Evolutionary conservation across 2,329 filamentous ascomycete species (phyloP), one percentile per base, ranked within the genome.

Genomic region (Stenocarpella maydis): DNA sequence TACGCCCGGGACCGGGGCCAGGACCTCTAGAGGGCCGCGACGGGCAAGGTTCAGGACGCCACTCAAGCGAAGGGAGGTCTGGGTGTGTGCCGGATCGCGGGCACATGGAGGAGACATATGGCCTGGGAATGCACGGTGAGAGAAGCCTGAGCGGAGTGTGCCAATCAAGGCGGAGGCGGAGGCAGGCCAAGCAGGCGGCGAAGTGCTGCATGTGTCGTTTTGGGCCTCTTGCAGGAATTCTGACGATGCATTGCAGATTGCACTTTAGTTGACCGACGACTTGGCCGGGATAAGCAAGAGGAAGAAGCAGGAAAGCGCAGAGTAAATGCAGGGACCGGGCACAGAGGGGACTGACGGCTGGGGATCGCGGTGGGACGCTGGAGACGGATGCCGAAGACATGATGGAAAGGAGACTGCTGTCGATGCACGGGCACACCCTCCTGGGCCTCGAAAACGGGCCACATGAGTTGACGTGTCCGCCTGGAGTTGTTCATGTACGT

Each of bases 361-460:
- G 63, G 26, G 49, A 63, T 63, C 58, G 39, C 41, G 37, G 52
- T 21, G 34, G 53, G 54, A 61, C 37, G 12, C 66, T 47, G 45
- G 53, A 45, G 31, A 37, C 31, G 14, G 26, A 64, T 26, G 49
- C 28, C 63, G 45, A 45, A 49, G 58, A 49, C 14, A 63, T 49
- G 43, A 49, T 26, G 37, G 47, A 12, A 54, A 39, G 21, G 54
- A 53, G 47, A 54, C 54, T 58, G 55, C 69, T 50, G 67, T 41
- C 67, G 50, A 54, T 67, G 41, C 61, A 69, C 63, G 49, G n/a
- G 34, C 43, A 58, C 67, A 65, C 54, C 53, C 52, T 31, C 52
- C 28, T 55, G 64, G 69, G 69, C 67, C 69, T 69, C 67, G 41
- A 71, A 60, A 71, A 71, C 63, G 63, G 69, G 69, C 69, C 69